Base-by-base conservation (phyloP, 192 early-diverging fungal genomes). In the Rhizophagus clarus region DNA sequence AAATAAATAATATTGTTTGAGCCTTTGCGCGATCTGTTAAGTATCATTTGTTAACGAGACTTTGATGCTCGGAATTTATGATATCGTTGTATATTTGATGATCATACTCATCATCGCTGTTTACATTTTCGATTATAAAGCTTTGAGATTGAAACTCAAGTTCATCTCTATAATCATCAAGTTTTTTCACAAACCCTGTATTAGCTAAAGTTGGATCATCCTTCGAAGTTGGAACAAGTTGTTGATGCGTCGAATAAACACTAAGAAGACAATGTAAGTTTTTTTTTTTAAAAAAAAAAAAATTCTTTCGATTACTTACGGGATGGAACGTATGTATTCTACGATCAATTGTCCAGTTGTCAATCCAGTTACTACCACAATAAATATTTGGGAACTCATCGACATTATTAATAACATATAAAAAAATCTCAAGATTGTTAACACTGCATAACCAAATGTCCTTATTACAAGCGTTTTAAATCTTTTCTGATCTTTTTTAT, bases 311-410 rank as follows among this genome's bases (percentile, higher is more conserved):
- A 56, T 7, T 31, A 49, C 72, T 29, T 74, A 74, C 72, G 49
- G 17, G 2, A 12, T 29, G 45, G 49, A 74, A 17, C 17, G 28
- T 31, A 74, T 20, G 15, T 56, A 74, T 74, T 74, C 72, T 31
- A 56, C 47, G 17, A 74, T 74, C 5, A 74, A 74, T 74, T 74
- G 72, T 6, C 72, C 72, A 2, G 72, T 74, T 20, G 72, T 74
- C 24, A 74, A 74, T 31, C 72, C 72, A 2, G 24, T 56, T 60
- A 74, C 72, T 49, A 74, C 72, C 28, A 74, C 45, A 28, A 74
- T 51, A 74, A 74, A 74, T 40, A 74, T 29, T 51, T 60, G 47
- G 8, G 49, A 56, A 49, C 60, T 74, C 72, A 74, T 74, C 1
- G 42, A 49, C 72, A 74, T 74, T 22, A 37, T 60, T 22, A 74